phyloP scores from a whole-genome alignment of 129 eudicot genomes.

The Solidago caesia region DNA sequence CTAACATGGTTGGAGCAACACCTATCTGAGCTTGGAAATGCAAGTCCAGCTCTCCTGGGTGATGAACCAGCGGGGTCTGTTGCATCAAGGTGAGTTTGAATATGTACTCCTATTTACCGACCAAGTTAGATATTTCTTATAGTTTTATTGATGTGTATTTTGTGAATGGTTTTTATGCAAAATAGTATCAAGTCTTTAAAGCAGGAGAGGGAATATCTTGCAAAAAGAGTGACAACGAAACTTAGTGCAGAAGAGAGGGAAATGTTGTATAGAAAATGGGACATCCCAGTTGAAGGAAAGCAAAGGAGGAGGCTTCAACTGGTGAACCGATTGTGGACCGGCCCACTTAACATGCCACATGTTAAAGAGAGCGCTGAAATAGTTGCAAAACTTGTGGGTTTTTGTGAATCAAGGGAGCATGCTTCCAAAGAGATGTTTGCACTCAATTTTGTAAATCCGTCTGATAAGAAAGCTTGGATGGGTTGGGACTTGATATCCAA shows the following conservation, averaged over 20 bases:
- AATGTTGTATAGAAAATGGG: constrained; percentile 74
- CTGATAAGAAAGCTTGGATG: constrained; percentile 88
- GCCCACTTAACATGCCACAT: constrained; percentile 77
- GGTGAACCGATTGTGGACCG: constrained; percentile 82
- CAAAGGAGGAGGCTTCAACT: constrained; percentile 78
- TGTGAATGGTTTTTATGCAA: not conserved
- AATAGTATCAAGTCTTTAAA: constrained; percentile 82
- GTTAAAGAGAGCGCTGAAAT: constrained; percentile 89
- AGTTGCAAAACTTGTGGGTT: constrained; percentile 94
- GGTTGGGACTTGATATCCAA: constrained; percentile 92
- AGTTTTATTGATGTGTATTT: not conserved
- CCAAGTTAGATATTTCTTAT: not conserved
- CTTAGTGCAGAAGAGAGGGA: constrained; percentile 83
- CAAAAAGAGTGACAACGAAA: constrained; percentile 91
- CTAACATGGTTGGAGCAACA: constrained; percentile 92
- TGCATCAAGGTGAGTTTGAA: too few species aligned
- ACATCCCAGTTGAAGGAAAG: constrained; percentile 75
- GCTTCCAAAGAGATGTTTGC: constrained; percentile 92
- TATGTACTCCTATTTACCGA: not conserved
- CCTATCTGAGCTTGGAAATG: constrained; percentile 84
- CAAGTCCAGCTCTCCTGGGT: constrained; percentile 94
- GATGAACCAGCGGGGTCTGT: constrained; percentile 77
- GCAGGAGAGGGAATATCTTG: constrained; percentile 92
- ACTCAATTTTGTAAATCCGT: constrained; percentile 72
- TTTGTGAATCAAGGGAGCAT: constrained; percentile 73